Conservation (phyloP, 139 green algal genomes). For the Chlorella sp. region DNA sequence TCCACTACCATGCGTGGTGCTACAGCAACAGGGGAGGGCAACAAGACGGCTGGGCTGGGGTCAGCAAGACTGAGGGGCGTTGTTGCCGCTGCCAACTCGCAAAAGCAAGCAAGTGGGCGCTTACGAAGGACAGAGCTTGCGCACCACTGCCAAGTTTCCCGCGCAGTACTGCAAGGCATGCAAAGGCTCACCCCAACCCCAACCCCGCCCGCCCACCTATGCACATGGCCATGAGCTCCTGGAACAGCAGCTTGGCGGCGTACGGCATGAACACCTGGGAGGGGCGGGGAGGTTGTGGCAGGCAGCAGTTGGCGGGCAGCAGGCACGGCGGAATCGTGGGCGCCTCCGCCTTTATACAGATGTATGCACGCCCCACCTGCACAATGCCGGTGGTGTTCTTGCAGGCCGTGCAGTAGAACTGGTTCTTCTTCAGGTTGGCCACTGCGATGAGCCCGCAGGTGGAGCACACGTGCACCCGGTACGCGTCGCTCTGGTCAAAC, state of each 20-base stretch:
- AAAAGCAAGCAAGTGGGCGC: too few species aligned
- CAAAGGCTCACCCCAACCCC: too few species aligned
- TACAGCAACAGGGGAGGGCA: neutral
- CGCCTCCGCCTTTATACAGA: too few species aligned
- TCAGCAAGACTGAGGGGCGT: neutral
- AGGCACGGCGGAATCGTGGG: neutral
- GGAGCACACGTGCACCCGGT: slow-evolving; percentile 89
- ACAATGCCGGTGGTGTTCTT: slow-evolving; percentile 61
- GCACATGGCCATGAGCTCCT: slow-evolving; percentile 91
- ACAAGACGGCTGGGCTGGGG: too few species aligned
- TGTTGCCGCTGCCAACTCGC: too few species aligned
- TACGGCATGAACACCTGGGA: slow-evolving; percentile 89
- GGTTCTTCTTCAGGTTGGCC: slow-evolving; percentile 89
- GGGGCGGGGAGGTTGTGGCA: too few species aligned
- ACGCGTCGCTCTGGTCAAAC: slow-evolving; percentile 89
- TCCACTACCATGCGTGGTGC: slow-evolving; percentile 18
- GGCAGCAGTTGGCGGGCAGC: too few species aligned
- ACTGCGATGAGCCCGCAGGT: slow-evolving; percentile 83
- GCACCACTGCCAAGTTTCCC: too few species aligned
- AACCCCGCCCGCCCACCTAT: neutral
- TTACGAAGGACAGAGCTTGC: too few species aligned
- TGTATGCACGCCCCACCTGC: slow-evolving; percentile 67
- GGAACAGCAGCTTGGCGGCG: slow-evolving; percentile 95
- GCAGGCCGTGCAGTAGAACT: slow-evolving; percentile 76
- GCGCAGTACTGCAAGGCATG: too few species aligned